Base-by-base conservation (phyloP, 768 basidiomycete genomes). In the Lyophyllum shimeji region DNA sequence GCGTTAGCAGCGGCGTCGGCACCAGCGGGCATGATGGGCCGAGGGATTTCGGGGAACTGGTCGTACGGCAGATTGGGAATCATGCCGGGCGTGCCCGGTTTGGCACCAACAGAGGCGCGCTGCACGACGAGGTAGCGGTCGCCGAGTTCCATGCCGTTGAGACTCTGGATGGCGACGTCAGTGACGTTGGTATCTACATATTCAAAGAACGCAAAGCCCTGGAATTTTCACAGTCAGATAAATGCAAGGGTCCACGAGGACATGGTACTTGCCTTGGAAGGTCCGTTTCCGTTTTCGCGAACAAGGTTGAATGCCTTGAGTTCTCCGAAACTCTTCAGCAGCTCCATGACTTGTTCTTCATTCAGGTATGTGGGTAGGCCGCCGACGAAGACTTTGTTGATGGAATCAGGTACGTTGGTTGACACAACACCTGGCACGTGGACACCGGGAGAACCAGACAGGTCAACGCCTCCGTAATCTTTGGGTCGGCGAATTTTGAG, bases 151-250 rank as follows among this genome's bases (percentile, higher is more conserved):
- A 99, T 98, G 58, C 94, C 93, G 72, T 96, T 95, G 54, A 99
- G 82, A 64, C 93, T 92, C 70, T 93, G 90, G 65, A 96, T 97
- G 46, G 97, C 97, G 63, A 97, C 85, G 62, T 98, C 97, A 57
- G 97, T 99, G 55, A 95, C 87, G 48, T 70, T 72, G 15, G 84
- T 75, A 67, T 99, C 97, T 58, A 91, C 87, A 71, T 98, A 99
- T 80, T 99, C 97, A 76, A 95, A 96, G 80, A 99, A 98, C 2
- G 97, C 97, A 72, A 97, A 99, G 64, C 97, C 97, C 96, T 98
- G 64, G 20, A 13, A 40, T 31, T 48, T 2, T 24, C 17, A 40
- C 24, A 27, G 25, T 5, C 11, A 29, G 7, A 29, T 25, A n/a
- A 1, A n/a, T 2, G 7, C 17, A 12, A 8, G 29, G 42, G 12